Conservation (phyloP, 2,329 filamentous ascomycete genomes). For the Dendryphion nanum region DNA sequence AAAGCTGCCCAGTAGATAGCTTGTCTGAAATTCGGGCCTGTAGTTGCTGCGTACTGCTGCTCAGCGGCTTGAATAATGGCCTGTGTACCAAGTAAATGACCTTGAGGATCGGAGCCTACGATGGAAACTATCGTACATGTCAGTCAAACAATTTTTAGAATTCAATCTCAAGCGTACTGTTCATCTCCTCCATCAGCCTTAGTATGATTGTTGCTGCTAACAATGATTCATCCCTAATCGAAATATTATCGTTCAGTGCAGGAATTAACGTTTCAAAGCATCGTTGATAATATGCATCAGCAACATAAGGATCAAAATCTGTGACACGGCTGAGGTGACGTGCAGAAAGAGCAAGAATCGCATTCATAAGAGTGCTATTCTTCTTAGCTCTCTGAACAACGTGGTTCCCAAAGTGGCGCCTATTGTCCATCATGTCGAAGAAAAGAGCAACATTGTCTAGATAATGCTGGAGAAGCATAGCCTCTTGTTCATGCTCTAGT, state of each 20-base stretch:
- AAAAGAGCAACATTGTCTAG: slow-evolving; percentile 38
- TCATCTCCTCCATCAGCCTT: slow-evolving; percentile 43
- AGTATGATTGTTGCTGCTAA: slow-evolving; percentile 43
- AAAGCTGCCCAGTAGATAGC: slow-evolving; percentile 40
- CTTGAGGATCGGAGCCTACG: slow-evolving; percentile 35
- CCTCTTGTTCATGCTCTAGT: slow-evolving; percentile 35
- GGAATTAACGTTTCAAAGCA: slow-evolving; percentile 44
- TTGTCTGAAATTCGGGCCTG: slow-evolving; percentile 32
- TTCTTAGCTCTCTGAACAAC: slow-evolving; percentile 37
- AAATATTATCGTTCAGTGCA: slow-evolving; percentile 38
- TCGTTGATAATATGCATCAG: slow-evolving; percentile 43
- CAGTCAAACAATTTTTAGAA: neutral
- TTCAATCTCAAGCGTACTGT: slow-evolving; percentile 20
- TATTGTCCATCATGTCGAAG: slow-evolving; percentile 36
- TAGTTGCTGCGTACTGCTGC: slow-evolving; percentile 30
- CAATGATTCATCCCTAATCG: slow-evolving; percentile 41
- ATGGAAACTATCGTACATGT: slow-evolving; percentile 22
- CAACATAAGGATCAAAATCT: slow-evolving; percentile 41
- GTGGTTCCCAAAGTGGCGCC: slow-evolving; percentile 33
- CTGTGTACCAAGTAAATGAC: slow-evolving; percentile 40
- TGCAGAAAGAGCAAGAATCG: slow-evolving; percentile 43
- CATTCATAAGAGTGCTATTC: slow-evolving; percentile 42
- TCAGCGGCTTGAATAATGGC: slow-evolving; percentile 36
- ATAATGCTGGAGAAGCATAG: slow-evolving; percentile 37
- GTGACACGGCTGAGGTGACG: slow-evolving; percentile 42